Percentiles rank a stretch among this genome's conserved stretches.
These are phyloP conservation scores for Yamadazyma atmosphaerica DNA, from an alignment of 1,139 yeast species.

Conservation along the genomic window DNA sequence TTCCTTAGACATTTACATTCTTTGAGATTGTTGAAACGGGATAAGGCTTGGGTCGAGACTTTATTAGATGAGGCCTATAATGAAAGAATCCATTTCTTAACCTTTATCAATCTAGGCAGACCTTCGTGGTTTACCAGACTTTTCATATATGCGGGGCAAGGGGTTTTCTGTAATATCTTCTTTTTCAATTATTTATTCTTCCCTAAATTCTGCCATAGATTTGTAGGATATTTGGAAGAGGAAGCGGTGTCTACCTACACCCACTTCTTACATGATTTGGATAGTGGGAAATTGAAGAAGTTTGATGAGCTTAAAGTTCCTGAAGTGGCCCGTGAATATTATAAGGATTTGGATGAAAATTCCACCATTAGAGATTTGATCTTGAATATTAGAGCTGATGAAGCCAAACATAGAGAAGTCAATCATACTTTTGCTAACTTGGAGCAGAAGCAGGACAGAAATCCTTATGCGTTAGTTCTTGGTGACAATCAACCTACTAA, in stretches of 20 bases:
- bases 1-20: slow-evolving; percentile 67
- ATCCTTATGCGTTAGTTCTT: slow-evolving; percentile 62
- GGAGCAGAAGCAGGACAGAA: slow-evolving; percentile 53
- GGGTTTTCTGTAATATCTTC: slow-evolving; percentile 67
- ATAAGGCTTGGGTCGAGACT: slow-evolving; percentile 77
- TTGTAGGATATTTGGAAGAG: slow-evolving; percentile 78
- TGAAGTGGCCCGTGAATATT: slow-evolving; percentile 61
- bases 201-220: slow-evolving; percentile 71
- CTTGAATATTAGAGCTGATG: slow-evolving; percentile 60
- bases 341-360: slow-evolving; percentile 51
- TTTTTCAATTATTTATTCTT: slow-evolving; percentile 58
- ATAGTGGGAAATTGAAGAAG: slow-evolving; percentile 50
- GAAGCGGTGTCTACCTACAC: slow-evolving; percentile 76
- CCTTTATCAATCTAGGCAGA: slow-evolving; percentile 64
- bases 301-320: slow-evolving; percentile 50
- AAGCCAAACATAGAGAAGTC: slow-evolving; percentile 75
- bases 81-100: slow-evolving; percentile 75
- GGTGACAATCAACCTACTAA: slow-evolving; percentile 56
- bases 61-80: slow-evolving; percentile 75
- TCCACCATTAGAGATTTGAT: slow-evolving; percentile 63
- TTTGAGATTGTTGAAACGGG: slow-evolving; percentile 59
- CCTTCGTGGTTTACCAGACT: slow-evolving; percentile 62
- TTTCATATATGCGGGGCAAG: slow-evolving; percentile 66
- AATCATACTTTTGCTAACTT: slow-evolving; percentile 76
- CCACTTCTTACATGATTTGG: slow-evolving; percentile 57